Evolutionary conservation across 75 land plant genomes (phyloP).

Genomic region (Sequoiadendron giganteum): DNA sequence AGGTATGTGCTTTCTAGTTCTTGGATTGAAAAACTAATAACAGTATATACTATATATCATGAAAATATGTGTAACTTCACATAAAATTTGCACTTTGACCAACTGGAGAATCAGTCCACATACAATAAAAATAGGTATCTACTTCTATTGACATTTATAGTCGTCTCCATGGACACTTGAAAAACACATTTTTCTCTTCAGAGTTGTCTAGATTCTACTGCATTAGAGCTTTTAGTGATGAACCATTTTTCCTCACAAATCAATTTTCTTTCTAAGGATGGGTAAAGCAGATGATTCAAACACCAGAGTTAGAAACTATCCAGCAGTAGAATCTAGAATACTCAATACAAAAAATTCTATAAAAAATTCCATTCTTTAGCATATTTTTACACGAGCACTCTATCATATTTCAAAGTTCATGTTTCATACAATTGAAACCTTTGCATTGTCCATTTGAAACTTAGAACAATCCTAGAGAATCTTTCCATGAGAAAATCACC

Average conservation of each 20-base stretch:
- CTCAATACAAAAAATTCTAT: background rate
- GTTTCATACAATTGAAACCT: background rate
- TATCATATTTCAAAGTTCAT: background rate
- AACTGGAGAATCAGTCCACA: background rate
- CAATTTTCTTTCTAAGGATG: too few relatives aligned
- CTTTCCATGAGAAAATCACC: background rate
- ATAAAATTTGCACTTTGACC: background rate
- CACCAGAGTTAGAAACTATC: background rate
- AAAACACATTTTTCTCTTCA: background rate
- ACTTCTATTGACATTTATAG: background rate
- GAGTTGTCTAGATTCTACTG: background rate
- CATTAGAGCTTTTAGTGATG: background rate
- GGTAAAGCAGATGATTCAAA: background rate
- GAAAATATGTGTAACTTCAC: background rate
- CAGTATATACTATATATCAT: too few relatives aligned
- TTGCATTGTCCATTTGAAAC: background rate
- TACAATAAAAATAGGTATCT: background rate
- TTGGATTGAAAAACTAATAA: background rate
- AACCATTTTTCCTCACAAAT: too few relatives aligned
- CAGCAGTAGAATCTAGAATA: background rate
- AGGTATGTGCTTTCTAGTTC: slow-evolving; percentile 30
- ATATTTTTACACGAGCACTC: background rate
- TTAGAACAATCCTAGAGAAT: background rate
- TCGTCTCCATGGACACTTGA: background rate
- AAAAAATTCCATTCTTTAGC: background rate